phyloP scores from a whole-genome alignment of 768 basidiomycete genomes.

The Suillus subluteus region DNA sequence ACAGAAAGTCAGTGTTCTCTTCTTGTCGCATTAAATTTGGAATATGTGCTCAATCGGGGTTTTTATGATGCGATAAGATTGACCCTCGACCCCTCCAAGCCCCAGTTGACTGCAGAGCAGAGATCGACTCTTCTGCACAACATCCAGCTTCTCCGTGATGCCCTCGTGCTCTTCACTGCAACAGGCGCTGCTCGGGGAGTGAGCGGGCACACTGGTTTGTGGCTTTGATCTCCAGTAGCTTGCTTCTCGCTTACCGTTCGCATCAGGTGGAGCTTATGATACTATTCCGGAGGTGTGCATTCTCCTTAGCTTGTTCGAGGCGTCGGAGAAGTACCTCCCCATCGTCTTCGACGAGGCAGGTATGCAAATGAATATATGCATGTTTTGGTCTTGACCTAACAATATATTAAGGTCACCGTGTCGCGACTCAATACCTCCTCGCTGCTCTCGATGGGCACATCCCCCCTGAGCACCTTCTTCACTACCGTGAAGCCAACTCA shows the following conservation, averaged over 20 bases:
- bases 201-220: conserved; percentile 78
- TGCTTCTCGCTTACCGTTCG: conserved; percentile 20
- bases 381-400: conserved; percentile 5
- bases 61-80: conserved; percentile 46
- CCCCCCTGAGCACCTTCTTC: conserved; percentile 75
- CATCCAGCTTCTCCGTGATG: conserved; percentile 83
- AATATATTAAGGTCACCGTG: conserved; percentile 71
- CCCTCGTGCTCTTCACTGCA: conserved; percentile 84
- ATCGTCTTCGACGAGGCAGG: conserved; percentile 84
- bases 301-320: conserved; percentile 72
- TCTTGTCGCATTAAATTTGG: background rate
- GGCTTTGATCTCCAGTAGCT: background rate
- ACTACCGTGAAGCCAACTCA: conserved; percentile 85
- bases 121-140: conserved; percentile 62
- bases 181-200: conserved; percentile 86
- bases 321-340: conserved; percentile 62
- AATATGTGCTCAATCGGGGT: conserved; percentile 9
- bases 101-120: conserved; percentile 65
- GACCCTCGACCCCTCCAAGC: conserved; percentile 69
- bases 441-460: conserved; percentile 75
- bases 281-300: conserved; percentile 88
- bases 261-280: conserved; percentile 61
- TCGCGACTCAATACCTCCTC: conserved; percentile 87
- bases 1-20: conserved; percentile 59
- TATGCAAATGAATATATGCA: conserved; percentile 35